A percentile compares a stretch with the other conserved stretches of the same genome.
These are phyloP conservation scores for Picea sitchensis DNA, from an alignment of 75 land plant genomes.

Conservation along the genomic window DNA sequence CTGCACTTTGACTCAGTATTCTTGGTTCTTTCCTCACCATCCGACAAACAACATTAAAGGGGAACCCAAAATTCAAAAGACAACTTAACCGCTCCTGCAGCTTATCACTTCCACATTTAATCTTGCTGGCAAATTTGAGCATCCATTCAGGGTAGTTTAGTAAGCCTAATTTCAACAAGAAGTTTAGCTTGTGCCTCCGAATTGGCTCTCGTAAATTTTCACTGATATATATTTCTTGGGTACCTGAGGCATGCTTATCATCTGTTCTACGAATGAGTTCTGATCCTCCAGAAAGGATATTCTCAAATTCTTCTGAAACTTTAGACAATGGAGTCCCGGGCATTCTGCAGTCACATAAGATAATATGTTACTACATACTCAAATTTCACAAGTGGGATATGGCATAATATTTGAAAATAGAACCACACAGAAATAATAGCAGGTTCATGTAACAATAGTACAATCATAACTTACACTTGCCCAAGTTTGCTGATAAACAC, in stretches of 20 bases:
- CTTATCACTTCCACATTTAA: conserved; percentile 32
- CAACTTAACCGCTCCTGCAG: conserved; percentile 57
- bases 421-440: no score
- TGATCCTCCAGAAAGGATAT: background rate
- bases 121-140: conserved; percentile 21
- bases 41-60: conserved; percentile 18
- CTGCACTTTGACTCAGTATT: conserved; percentile 25
- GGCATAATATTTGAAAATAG: no score
- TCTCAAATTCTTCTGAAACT: background rate
- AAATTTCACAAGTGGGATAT: no score
- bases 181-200: conserved; percentile 21
- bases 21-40: conserved; percentile 33
- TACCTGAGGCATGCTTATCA: background rate
- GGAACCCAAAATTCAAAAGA: conserved; percentile 41
- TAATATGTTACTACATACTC: no score
- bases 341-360: background rate
- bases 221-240: background rate
- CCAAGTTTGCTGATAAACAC: background rate
- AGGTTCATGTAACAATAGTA: no score
- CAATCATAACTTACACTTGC: no score
- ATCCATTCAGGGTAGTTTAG: conserved; percentile 33
- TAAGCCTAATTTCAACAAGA: conserved; percentile 44
- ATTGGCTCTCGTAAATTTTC: background rate
- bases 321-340: background rate
- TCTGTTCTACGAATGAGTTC: background rate